These are phyloP conservation scores for Paraphaeosphaeria minitans DNA, from an alignment of 2,329 filamentous ascomycete species.

Conservation along the genomic window DNA sequence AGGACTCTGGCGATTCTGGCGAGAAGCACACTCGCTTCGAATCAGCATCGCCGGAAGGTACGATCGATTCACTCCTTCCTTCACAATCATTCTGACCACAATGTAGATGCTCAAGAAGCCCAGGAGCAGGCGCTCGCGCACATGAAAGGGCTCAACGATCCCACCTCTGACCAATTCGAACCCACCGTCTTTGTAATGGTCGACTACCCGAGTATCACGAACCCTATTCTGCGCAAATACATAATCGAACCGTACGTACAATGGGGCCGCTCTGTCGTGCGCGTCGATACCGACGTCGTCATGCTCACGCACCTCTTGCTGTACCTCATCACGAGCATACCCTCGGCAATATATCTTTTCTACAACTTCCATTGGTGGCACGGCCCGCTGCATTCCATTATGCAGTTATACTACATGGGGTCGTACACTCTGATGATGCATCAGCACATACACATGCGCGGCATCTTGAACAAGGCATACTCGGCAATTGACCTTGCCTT, in stretches of 20 bases:
- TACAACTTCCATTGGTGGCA: conserved; percentile 70
- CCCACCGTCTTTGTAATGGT: conserved; percentile 61
- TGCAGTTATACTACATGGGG: conserved; percentile 72
- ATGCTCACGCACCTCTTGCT: conserved; percentile 78
- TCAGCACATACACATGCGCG: conserved; percentile 80
- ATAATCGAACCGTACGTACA: conserved; percentile 65
- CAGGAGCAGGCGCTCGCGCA: conserved; percentile 48
- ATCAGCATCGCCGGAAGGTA: conserved; percentile 40
- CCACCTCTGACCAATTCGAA: conserved; percentile 55
- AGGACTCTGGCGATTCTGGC: conserved; percentile 32
- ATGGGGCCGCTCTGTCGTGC: conserved; percentile 62
- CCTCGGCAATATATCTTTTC: conserved; percentile 70
- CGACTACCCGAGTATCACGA: conserved; percentile 55
- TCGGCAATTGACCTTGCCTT: conserved; percentile 66
- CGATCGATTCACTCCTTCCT: background rate
- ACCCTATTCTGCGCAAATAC: conserved; percentile 47
- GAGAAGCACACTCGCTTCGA: conserved; percentile 35
- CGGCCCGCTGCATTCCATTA: conserved; percentile 66
- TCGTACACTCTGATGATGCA: conserved; percentile 83
- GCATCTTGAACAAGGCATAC: conserved; percentile 64
- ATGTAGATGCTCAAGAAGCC: conserved; percentile 35
- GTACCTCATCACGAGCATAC: conserved; percentile 72
- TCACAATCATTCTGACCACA: background rate
- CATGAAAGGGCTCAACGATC: conserved; percentile 58
- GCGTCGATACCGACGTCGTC: conserved; percentile 73